Conservation (phyloP, 306 rosid genomes). For the Vigna angularis region DNA sequence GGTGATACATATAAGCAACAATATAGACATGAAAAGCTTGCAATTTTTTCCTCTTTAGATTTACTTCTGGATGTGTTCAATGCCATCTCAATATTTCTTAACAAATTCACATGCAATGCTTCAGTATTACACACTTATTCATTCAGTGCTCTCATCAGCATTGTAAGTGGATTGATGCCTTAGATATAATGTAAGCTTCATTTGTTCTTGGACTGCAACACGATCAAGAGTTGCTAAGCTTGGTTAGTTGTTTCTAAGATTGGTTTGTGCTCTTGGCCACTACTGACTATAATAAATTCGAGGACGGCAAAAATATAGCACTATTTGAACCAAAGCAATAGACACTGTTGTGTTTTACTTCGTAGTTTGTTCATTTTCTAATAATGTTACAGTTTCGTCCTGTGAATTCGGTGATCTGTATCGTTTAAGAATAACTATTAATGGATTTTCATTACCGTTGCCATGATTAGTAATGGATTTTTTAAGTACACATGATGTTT, state of each 20-base stretch:
- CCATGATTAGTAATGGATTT: too few relatives aligned
- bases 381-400: neutral
- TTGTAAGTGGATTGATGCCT: conserved; percentile 7
- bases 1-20: conserved; percentile 9
- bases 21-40: neutral
- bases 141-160: neutral
- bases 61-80: neutral
- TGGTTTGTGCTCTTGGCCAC: conserved; percentile 4
- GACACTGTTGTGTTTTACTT: neutral
- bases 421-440: too few relatives aligned
- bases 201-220: conserved; percentile 27
- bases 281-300: neutral
- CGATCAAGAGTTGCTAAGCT: conserved; percentile 11
- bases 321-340: neutral
- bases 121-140: neutral
- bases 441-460: neutral
- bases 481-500: too few relatives aligned
- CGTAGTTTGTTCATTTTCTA: neutral
- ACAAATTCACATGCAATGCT: neutral
- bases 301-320: neutral
- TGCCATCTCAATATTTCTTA: neutral
- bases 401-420: neutral
- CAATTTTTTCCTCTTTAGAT: neutral
- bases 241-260: neutral
- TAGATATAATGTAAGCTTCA: conserved; percentile 1